phyloP scores from a whole-genome alignment of 805 yeast species.

The Candida vartiovaarae region DNA sequence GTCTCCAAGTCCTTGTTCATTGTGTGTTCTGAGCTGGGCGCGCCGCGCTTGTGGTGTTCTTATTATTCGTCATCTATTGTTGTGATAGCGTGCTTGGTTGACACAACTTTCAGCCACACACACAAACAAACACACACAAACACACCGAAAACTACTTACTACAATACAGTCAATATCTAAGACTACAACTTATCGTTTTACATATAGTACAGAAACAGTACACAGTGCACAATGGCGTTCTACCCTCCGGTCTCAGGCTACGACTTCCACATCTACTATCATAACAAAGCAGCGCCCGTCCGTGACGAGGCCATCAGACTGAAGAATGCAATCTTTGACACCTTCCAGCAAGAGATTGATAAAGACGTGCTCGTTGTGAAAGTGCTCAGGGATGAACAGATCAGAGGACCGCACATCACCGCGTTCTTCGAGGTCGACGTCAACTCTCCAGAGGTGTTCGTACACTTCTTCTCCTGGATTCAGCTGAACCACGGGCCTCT shows the following conservation, averaged over 20 bases:
- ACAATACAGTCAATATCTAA: no score
- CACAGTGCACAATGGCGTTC: slow-evolving; percentile 1
- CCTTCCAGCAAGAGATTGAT: slow-evolving; percentile 31
- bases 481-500: slow-evolving; percentile 43
- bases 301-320: slow-evolving; percentile 29
- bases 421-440: slow-evolving; percentile 49
- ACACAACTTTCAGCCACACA: no score
- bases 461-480: slow-evolving; percentile 37
- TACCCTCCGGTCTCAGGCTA: slow-evolving; percentile 28
- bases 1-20: no score
- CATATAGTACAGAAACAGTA: not conserved
- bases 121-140: no score
- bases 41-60: no score
- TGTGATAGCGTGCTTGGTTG: no score
- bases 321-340: slow-evolving; percentile 32
- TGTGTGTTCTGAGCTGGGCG: no score
- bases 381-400: slow-evolving; percentile 4
- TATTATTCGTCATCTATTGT: no score
- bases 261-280: slow-evolving; percentile 48
- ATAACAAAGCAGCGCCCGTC: slow-evolving; percentile 24
- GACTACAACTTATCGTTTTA: not conserved
- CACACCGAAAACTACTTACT: no score
- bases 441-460: slow-evolving; percentile 35
- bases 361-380: slow-evolving; percentile 20
- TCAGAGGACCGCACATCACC: slow-evolving; percentile 38